A percentile compares a stretch with the other conserved stretches of the same genome.
Evolutionary conservation across 352 stramenopile genomes (phyloP).

Genomic region (Pythium grandisporangium): DNA sequence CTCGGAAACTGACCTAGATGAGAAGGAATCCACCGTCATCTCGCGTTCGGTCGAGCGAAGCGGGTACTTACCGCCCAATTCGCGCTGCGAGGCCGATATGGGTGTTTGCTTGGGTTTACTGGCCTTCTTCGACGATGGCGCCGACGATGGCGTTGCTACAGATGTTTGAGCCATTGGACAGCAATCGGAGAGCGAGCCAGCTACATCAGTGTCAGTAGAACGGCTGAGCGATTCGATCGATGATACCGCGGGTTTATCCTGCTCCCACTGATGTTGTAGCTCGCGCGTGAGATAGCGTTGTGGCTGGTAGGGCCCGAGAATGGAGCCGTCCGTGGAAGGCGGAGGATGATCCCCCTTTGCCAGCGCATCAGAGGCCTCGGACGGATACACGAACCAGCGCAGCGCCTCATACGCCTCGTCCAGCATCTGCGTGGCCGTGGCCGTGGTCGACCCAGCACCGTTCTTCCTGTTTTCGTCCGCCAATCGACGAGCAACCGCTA

Average conservation of each 20-base stretch:
- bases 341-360: slow-evolving; percentile 81
- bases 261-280: slow-evolving; percentile 38
- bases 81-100: slow-evolving; percentile 10
- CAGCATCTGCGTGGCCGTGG: slow-evolving; percentile 37
- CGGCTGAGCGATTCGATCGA: too few relatives aligned
- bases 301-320: slow-evolving; percentile 40
- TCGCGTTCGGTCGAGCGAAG: slow-evolving; percentile 14
- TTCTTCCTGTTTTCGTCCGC: slow-evolving; percentile 10
- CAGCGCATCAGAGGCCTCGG: slow-evolving; percentile 77
- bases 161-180: too few relatives aligned
- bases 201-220: too few relatives aligned
- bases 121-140: slow-evolving; percentile 9
- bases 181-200: slow-evolving; percentile 5
- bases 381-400: slow-evolving; percentile 70
- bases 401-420: slow-evolving; percentile 38
- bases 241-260: too few relatives aligned
- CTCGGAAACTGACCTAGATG: too few relatives aligned
- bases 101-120: too few relatives aligned
- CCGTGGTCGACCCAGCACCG: slow-evolving; percentile 17
- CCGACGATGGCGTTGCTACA: too few relatives aligned
- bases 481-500: slow-evolving; percentile 23
- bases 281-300: slow-evolving; percentile 27
- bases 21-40: background rate
- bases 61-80: slow-evolving; percentile 45
- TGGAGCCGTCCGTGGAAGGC: slow-evolving; percentile 12